These are phyloP conservation scores for Pythium coloratum DNA, from an alignment of 352 stramenopile species.

Conservation along the genomic window DNA sequence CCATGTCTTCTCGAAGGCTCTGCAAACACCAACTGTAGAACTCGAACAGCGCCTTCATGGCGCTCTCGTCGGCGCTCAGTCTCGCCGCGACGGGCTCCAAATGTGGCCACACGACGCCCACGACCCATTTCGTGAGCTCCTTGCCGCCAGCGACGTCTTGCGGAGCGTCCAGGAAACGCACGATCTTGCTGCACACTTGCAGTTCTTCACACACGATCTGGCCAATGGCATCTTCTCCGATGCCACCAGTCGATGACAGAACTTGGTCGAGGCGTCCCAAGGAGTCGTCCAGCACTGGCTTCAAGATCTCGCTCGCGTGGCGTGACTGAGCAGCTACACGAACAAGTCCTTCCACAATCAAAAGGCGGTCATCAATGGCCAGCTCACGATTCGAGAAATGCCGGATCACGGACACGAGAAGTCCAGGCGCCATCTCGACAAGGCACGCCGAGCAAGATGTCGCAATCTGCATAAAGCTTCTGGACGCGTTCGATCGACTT, in stretches of 20 bases:
- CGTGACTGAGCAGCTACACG: slow-evolving; percentile 46
- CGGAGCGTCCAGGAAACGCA: slow-evolving; percentile 67
- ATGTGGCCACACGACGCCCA: slow-evolving; percentile 60
- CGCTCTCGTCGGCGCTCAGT: slow-evolving; percentile 41
- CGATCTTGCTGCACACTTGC: slow-evolving; percentile 62
- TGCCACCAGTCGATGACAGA: slow-evolving; percentile 18
- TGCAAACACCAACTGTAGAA: slow-evolving; percentile 75
- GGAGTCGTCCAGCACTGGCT: slow-evolving; percentile 47
- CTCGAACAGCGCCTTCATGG: slow-evolving; percentile 63
- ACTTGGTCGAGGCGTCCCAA: slow-evolving; percentile 51
- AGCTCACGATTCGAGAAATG: slow-evolving; percentile 43
- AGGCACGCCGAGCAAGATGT: slow-evolving; percentile 51
- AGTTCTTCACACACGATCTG: slow-evolving; percentile 51
- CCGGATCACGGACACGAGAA: slow-evolving; percentile 43
- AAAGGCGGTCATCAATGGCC: slow-evolving; percentile 51
- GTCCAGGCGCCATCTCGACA: slow-evolving; percentile 42
- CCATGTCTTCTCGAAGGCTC: slow-evolving; percentile 61
- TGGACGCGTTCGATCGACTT: slow-evolving; percentile 52
- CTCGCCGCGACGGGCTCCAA: slow-evolving; percentile 43
- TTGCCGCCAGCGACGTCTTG: slow-evolving; percentile 49
- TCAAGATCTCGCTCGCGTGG: slow-evolving; percentile 53
- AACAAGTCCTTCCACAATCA: slow-evolving; percentile 68
- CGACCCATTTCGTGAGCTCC: slow-evolving; percentile 43
- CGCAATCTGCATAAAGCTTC: slow-evolving; percentile 74
- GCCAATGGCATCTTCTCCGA: slow-evolving; percentile 5